Evolutionary conservation across 1,284 basidiomycete species (phyloP).

Genomic region (Kwoniella shivajii): DNA sequence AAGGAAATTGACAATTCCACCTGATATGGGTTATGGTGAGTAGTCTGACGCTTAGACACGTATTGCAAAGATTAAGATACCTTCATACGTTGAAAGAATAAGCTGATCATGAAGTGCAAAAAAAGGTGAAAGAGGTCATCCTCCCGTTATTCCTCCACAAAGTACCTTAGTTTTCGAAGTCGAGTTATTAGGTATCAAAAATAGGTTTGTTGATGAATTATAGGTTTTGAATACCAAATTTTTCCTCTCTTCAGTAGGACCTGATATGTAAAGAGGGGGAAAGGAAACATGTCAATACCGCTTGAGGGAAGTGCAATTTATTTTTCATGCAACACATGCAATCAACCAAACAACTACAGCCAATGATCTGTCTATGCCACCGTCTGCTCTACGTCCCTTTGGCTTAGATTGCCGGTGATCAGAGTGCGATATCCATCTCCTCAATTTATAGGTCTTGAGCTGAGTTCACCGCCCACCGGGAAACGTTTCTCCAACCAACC

Average conservation of each 20-base stretch:
- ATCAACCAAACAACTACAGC: too few species aligned
- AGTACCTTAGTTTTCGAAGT: conserved; percentile 87
- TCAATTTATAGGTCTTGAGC: conserved; percentile 7
- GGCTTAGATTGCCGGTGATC: too few species aligned
- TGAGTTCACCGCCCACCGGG: conserved; percentile 26
- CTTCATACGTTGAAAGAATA: too few species aligned
- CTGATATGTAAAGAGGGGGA: too few species aligned
- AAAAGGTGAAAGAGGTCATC: conserved; percentile 61
- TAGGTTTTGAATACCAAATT: too few species aligned
- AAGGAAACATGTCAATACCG: too few species aligned
- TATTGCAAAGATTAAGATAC: too few species aligned
- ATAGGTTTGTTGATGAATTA: conserved; percentile 45
- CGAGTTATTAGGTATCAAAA: conserved; percentile 67
- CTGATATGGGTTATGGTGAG: conserved; percentile 77
- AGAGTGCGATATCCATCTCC: not conserved
- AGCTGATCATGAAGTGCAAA: conserved; percentile 4
- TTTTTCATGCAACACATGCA: too few species aligned
- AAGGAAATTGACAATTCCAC: conserved; percentile 83
- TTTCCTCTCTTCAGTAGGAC: too few species aligned
- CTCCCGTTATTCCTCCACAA: conserved; percentile 72
- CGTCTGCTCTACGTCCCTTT: too few species aligned
- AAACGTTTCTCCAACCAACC: conserved; percentile 44
- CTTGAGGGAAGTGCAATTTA: too few species aligned
- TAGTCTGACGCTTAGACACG: conserved; percentile 25
- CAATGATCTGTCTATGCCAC: too few species aligned